These are phyloP conservation scores for Zygosaccharomyces sapae DNA, from an alignment of 1,139 yeast species.

Conservation along the genomic window DNA sequence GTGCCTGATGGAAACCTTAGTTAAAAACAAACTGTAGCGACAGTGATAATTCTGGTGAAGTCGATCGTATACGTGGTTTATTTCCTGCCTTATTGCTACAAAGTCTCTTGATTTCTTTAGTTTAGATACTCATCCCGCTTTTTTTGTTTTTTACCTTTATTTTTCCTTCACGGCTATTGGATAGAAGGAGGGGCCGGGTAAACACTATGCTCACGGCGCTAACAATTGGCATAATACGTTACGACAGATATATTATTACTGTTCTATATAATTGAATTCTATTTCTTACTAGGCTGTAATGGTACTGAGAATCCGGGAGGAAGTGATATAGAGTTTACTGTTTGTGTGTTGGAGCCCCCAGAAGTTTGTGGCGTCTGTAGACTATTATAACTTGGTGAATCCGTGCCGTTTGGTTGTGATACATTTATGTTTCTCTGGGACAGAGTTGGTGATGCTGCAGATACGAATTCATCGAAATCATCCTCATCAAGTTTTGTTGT, in stretches of 20 bases:
- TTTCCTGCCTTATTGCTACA: not conserved
- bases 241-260: not conserved
- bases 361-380: not conserved
- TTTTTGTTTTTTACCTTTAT: not conserved
- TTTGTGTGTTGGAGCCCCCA: conserved; percentile 3
- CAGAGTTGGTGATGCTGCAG: conserved; percentile 22
- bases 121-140: not conserved
- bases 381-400: conserved; percentile 1
- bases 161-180: not conserved
- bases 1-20: not conserved
- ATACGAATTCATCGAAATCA: conserved; percentile 36
- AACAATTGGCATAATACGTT: not conserved
- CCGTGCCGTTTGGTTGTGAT: conserved; percentile 6
- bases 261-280: not conserved
- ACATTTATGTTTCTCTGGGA: not conserved
- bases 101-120: not conserved
- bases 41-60: not conserved
- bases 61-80: not conserved
- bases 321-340: conserved; percentile 12
- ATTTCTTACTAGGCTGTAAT: conserved; percentile 32
- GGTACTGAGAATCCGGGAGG: conserved; percentile 40
- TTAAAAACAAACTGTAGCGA: not conserved
- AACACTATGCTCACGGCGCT: not conserved
- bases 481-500: conserved; percentile 20
- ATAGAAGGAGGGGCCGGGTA: not conserved